A percentile compares a stretch with the other conserved stretches of the same genome.
Conservation (phyloP, 257 asterid genomes). For the Solanum lignicaule region DNA sequence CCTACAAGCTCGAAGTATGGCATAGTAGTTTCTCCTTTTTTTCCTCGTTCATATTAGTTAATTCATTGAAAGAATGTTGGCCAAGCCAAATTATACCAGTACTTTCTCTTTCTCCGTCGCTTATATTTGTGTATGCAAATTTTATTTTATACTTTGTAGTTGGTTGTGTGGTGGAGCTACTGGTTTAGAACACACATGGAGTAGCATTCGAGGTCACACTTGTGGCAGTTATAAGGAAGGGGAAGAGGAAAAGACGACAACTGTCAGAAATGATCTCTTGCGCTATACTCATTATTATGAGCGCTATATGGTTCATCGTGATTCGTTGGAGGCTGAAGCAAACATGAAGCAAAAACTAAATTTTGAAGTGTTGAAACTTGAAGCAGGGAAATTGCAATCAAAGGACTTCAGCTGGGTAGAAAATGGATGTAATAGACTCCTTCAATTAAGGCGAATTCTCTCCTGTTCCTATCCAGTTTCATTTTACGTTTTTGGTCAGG, state of each 20-base stretch:
- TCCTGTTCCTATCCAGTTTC: conserved; percentile 41
- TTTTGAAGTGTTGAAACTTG: conserved; percentile 10
- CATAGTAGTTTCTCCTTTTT: background rate
- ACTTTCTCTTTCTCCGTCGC: background rate
- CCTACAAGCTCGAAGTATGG: background rate
- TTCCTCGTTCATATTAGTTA: background rate
- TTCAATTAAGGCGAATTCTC: conserved; percentile 33
- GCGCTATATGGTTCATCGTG: conserved; percentile 31
- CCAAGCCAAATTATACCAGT: background rate
- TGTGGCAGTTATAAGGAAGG: conserved; percentile 41
- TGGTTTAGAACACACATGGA: conserved; percentile 29
- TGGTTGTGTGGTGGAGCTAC: conserved; percentile 61
- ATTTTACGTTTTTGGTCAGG: conserved; percentile 38
- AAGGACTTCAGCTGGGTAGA: conserved; percentile 38
- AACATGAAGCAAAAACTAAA: conserved; percentile 14
- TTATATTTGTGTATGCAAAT: background rate
- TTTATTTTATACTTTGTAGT: conserved; percentile 14
- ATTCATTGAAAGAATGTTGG: background rate
- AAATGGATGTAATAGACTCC: conserved; percentile 34
- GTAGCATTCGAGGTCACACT: conserved; percentile 18
- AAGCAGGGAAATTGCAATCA: background rate
- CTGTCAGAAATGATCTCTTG: conserved; percentile 12
- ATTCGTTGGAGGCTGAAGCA: conserved; percentile 35
- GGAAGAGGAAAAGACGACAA: background rate
- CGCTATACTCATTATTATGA: conserved; percentile 40